Base-by-base conservation (phyloP, 2,329 filamentous ascomycete species). In the Lecanicillium sp. region DNA sequence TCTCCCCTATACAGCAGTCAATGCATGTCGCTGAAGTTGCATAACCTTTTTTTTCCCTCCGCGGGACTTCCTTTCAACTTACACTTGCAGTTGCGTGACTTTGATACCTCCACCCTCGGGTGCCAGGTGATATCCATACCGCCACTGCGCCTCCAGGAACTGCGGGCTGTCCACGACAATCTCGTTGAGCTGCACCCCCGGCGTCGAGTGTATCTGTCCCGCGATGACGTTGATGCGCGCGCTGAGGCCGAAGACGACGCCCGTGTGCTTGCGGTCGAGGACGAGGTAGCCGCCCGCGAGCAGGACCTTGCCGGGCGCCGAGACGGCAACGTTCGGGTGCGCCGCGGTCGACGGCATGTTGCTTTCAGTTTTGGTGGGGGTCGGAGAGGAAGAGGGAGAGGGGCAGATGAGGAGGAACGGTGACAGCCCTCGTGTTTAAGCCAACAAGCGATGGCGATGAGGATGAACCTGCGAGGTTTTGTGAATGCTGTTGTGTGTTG, bases 251-350 rank as follows among this genome's bases (percentile, higher is more conserved):
- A 84, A 77, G 52, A 88, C 77, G 47, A 88, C 69, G 23, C 84
- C 91, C 3, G 86, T 93, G 67, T 96, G 90, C 52, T 78, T 74
- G 52, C 87, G 82, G 70, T 97, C 91, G 38, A 98, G 83, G 19
- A 96, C 91, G 38, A 97, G 82, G 68, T 97, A 98, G 52, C 93
- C 93, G 54, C 93, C 93, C 4, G 91, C 89, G 46, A 97, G 79
- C 55, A 98, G 79, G 52, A 98, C 93, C 73, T 98, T 98, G 58
- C 93, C 93, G 15, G 93, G 93, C 19, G 93, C 91, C 54, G 93
- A 97, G 55, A 95, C 80, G 61, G 83, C 84, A 40, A 68, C 59
- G 41, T 70, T 69, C 52, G 65, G 63, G 59, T 66, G 61, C 11
- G 46, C 19, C 35, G 9, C 20, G 5, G 39, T 36, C 9, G 42